phyloP scores from a whole-genome alignment of 2,329 filamentous ascomycete species.

The Penicillium sp. region DNA sequence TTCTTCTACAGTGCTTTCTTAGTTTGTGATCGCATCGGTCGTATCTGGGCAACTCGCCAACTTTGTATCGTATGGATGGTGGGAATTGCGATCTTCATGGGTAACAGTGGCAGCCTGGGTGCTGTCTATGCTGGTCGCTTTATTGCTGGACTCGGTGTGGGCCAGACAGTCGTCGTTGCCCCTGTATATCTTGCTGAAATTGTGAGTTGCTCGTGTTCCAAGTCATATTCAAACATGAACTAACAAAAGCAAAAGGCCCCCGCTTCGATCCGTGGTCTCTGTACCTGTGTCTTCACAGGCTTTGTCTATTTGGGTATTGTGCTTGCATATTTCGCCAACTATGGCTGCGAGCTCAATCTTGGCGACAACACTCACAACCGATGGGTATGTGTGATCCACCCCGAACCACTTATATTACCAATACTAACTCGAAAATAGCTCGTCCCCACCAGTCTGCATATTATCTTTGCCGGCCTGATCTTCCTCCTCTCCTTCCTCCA shows the following conservation, averaged over 20 bases:
- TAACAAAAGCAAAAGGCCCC: constrained; percentile 46
- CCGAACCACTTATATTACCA: background rate
- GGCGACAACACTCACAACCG: constrained; percentile 43
- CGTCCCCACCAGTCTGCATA: constrained; percentile 71
- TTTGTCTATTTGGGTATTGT: constrained; percentile 70
- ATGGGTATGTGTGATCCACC: constrained; percentile 51
- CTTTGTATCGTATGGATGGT: constrained; percentile 46
- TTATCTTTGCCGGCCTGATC: constrained; percentile 75
- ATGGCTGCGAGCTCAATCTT: constrained; percentile 57
- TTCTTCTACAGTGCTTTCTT: constrained; percentile 46
- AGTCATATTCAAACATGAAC: background rate
- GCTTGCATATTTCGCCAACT: constrained; percentile 74
- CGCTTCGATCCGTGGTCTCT: constrained; percentile 68
- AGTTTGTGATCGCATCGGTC: constrained; percentile 51
- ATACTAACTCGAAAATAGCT: constrained; percentile 24
- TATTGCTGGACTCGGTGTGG: constrained; percentile 46
- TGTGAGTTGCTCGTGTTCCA: constrained; percentile 27
- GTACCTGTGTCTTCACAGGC: constrained; percentile 68
- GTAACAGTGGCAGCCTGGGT: constrained; percentile 37
- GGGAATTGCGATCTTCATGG: constrained; percentile 48
- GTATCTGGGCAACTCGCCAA: constrained; percentile 42
- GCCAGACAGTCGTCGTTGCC: constrained; percentile 48
- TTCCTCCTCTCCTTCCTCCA: constrained; percentile 68
- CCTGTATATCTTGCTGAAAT: constrained; percentile 74
- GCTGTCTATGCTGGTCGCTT: constrained; percentile 48